Evolutionary conservation across 176 grass and related monocot species (phyloP).

Genomic region (Chloris gayana): DNA sequence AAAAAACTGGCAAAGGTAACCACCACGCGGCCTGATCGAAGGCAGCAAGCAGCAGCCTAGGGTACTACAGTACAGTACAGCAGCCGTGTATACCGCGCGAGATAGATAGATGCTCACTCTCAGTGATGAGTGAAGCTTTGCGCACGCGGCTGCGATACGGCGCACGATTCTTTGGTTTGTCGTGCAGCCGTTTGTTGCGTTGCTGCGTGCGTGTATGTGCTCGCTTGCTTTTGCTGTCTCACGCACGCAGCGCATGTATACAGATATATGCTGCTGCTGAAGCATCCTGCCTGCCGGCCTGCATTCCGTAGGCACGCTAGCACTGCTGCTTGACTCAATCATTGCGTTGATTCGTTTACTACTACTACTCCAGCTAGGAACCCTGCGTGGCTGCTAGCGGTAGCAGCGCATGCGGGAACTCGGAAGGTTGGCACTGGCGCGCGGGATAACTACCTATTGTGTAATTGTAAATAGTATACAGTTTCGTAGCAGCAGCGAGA

Average conservation of each 20-base stretch:
- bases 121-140: neutral
- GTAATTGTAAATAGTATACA: no score
- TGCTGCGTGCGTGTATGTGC: conserved; percentile 27
- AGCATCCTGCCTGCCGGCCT: neutral
- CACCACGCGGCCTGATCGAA: neutral
- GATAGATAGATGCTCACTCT: no score
- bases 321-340: neutral
- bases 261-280: neutral
- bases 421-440: no score
- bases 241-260: neutral
- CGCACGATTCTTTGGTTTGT: neutral
- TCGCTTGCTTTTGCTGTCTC: conserved; percentile 2
- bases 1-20: neutral
- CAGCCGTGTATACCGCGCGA: no score
- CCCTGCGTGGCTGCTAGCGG: neutral
- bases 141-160: neutral
- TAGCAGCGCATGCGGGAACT: neutral
- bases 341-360: neutral
- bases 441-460: no score
- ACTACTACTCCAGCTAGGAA: neutral
- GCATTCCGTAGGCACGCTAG: neutral
- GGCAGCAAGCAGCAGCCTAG: neutral
- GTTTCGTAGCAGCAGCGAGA: no score
- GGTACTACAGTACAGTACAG: no score
- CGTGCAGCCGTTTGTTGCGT: conserved; percentile 4